A percentile compares a stretch with the other conserved stretches of the same genome.
Evolutionary conservation across 164 flowering plant genomes (phyloP).

Genomic region (Macadamia integrifolia): DNA sequence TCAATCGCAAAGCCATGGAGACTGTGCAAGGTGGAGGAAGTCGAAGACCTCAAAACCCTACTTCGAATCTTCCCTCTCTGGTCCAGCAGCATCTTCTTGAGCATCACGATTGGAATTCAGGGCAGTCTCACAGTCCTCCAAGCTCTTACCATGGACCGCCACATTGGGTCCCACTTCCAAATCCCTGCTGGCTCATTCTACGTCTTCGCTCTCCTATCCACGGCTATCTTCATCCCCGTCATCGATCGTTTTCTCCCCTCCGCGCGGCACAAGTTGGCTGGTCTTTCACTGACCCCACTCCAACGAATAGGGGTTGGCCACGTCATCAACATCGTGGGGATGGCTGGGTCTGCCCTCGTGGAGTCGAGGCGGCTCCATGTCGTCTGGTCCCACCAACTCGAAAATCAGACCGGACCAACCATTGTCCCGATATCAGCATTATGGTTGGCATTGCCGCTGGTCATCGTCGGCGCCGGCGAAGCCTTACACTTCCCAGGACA

Average conservation of each 20-base stretch:
- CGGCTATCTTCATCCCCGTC: background rate
- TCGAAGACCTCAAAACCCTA: conserved; percentile 61
- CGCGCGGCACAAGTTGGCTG: conserved; percentile 1
- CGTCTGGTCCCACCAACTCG: conserved; percentile 18
- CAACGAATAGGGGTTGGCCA: conserved; percentile 20
- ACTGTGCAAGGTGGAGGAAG: conserved; percentile 54
- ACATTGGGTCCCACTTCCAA: conserved; percentile 40
- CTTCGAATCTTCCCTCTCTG: conserved; percentile 53
- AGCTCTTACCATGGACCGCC: conserved; percentile 67
- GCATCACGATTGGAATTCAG: conserved; percentile 41
- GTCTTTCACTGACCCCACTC: conserved; percentile 11
- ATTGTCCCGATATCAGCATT: conserved; percentile 37
- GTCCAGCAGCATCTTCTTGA: conserved; percentile 42
- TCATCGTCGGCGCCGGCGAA: conserved; percentile 41
- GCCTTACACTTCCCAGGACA: conserved; percentile 65
- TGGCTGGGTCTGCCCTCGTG: conserved; percentile 12
- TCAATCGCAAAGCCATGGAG: conserved; percentile 42
- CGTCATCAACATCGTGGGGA: conserved; percentile 11
- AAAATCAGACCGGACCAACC: conserved; percentile 7
- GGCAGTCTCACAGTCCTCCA: conserved; percentile 47
- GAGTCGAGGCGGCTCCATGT: conserved; percentile 20
- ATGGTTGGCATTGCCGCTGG: conserved; percentile 46
- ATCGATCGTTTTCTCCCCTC: conserved; percentile 8
- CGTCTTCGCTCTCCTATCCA: conserved; percentile 31
- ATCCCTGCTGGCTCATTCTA: conserved; percentile 57